Base-by-base conservation (phyloP, 116 monocot genomes). In the Dioscorea cayenensis region DNA sequence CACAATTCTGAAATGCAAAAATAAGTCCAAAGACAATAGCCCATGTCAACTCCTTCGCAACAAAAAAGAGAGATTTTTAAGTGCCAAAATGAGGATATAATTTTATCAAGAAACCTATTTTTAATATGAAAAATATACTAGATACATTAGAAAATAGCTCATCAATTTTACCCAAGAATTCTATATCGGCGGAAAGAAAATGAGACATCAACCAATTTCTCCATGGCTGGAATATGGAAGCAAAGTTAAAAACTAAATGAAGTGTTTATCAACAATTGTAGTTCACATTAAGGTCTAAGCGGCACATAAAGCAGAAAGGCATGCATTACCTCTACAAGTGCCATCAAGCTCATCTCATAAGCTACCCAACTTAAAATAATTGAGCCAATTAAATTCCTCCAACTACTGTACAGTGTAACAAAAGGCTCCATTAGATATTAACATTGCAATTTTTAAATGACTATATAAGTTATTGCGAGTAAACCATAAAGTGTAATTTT, bases 331-430 rank as follows among this genome's bases (percentile, higher is more conserved):
- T 95, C 89, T 73, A 87, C 65, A 51, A 95, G 85, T 72, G 87
- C 71, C 60, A 72, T 72, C 52, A 95, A 77, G 71, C 80, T 92
- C 22, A 92, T 79, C 73, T 95, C 89, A 76, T 92, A 92, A 48
- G 70, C 83, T 65, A 89, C 84, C 95, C 95, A 95, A 37, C 72
- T 77, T 68, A 55, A 77, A 74, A 92, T 71, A 65, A 95, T 83
- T 50, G 87, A 69, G 60, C 87, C 89, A 66, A 92, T 78, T 51
- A 95, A 95, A 71, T 60, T 82, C 87, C 76, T 89, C 87, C 55
- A 95, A 60, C 74, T 87, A 90, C 95, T 95, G 79, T 11, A 77
- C 55, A 59, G 55, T 14, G 55, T 7, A 55, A 36, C 17, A 28
- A 28, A 85, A 65, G 27, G 25, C 14, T 14, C 7, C 48, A 32